Evolutionary conservation across 164 flowering plant species (phyloP), one percentile per base, ranked within the genome.

Genomic region (Chloranthus sessilifolius): DNA sequence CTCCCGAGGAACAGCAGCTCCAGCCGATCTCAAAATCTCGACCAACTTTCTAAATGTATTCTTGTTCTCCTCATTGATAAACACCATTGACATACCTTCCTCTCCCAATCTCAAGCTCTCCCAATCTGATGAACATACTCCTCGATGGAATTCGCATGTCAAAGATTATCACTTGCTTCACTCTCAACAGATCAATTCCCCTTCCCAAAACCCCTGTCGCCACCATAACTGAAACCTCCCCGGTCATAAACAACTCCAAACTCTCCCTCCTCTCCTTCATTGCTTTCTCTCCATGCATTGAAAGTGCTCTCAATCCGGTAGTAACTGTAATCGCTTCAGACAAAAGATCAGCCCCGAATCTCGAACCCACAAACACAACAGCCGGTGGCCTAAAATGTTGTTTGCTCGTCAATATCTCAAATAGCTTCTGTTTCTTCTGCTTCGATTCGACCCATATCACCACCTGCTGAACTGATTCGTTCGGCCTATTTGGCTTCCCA

Each of bases 121-220:
- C 98, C 98, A 41, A 91, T 74, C 73, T 75, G 87, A 67, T 91
- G 98, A 21, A 88, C 75, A 64, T 88, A 91, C 76, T 91, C 98
- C 56, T 79, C 76, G 6, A 77, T 77, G 9, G 96, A 83, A 68
- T 77, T 82, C 6, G 98, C 79, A 91, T 67, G 75, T 91, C 96
- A 74, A 91, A 91, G 31, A 91, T 68, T 38, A 91, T 82, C 2
- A 91, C 96, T 65, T 85, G 96, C 64, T 71, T 80, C 55, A 91
- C 96, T 40, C 64, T 55, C 60, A 83, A 52, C n/a, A 91, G 77
- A 70, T 91, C 80, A 7, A 91, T 60, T 17, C 96, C 98, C 7
- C 98, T 75, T 8, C 95, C 90, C 72, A 91, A 69, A 50, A 91
- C 64, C 28, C 95, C 92, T 2, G 98, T 88, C 1, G 98, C 78